Base-by-base conservation (phyloP, 345 rosid species). In the Nasturtium officinale region DNA sequence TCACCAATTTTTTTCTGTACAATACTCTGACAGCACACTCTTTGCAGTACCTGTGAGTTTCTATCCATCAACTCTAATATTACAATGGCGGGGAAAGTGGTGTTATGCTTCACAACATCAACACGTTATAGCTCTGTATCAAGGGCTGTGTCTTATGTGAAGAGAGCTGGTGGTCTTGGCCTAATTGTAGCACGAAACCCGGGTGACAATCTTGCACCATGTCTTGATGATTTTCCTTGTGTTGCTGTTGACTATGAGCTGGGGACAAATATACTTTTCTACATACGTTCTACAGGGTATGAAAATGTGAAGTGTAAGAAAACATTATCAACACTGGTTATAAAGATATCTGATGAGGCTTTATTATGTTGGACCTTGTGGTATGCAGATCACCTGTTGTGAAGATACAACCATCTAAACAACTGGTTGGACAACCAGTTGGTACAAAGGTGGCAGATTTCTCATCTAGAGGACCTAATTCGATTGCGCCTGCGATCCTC, bases 131-230 rank as follows among this genome's bases (percentile, higher is more conserved):
- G 69, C 5, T 13, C 72, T 9, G 79, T 75, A 25, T 13, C 64
- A 28, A 61, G 32, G 0, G 83, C 82, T 50, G 83, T 54, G 3
- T 7, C 46, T 4, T 7, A 47, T 65, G 86, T 78, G 20, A 75
- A 68, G 67, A 18, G n/a, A 54, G 82, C 80, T 0, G 85, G 86
- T 43, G 86, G 83, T 74, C 80, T 83, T 20, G 86, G 83, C 1
- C 45, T 83, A 33, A 78, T 83, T 20, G 50, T 77, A 1, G 80
- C 83, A 25, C 80, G 57, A 71, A 38, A 60, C 30, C 75, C 80
- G 2, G 60, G 83, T 5, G 0, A 67, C 29, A 16, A 10, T 60
- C 45, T 74, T 1, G 16, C 21, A 38, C 82, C 83, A 43, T 83
- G 80, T 43, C 2, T 9, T 23, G 72, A 68, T 57, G 77, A 65